Evolutionary conservation across 257 asterid genomes (phyloP), one percentile per base, ranked within the genome.

Genomic region (Penstemon barbatus): DNA sequence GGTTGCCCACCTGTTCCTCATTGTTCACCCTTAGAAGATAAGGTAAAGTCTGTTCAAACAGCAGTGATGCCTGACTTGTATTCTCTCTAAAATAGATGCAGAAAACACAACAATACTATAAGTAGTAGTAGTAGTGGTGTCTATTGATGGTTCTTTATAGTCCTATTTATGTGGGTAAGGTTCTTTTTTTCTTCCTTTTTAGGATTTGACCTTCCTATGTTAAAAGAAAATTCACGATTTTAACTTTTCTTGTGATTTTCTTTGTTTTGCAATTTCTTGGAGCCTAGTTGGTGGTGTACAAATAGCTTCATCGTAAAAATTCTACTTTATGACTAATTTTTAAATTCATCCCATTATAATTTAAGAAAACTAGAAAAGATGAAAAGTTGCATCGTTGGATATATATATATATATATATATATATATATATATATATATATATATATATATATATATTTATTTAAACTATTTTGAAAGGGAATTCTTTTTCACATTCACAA

Each of bases 131-230:
- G 46, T 56, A 46, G 55, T 44, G n/a, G 41, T 43, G 54, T 46
- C 51, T 19, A 51, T 70, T 49, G 69, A 50, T 41, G 68, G 50
- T 65, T 38, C 57, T 56, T 8, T 55, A 49, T 11, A 25, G 60
- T 55, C 3, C 5, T 18, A 5, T 5, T 37, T n/a, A 1, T 57
- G 18, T 57, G 11, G 11, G 18, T 49, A 49, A 12, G 13, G 8
- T 46, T 46, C 1, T 49, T 15, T 49, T 10, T 3, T 49, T 49
- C 5, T 49, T 49, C 54, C 0, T 49, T 49, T 49, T 49, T 10
- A 19, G 54, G n/a, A 49, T 49, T 49, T 49, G 54, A 49, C 13
- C 15, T 10, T 9, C 15, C 0, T 49, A 49, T 3, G n/a, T 49
- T 49, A 9, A 9, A 3, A 25, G 33, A 25, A 25, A 25, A 1